Evolutionary conservation across 495 filamentous ascomycete genomes (phyloP), one percentile per base, ranked within the genome.

Genomic region (Pyrenula massariospora): DNA sequence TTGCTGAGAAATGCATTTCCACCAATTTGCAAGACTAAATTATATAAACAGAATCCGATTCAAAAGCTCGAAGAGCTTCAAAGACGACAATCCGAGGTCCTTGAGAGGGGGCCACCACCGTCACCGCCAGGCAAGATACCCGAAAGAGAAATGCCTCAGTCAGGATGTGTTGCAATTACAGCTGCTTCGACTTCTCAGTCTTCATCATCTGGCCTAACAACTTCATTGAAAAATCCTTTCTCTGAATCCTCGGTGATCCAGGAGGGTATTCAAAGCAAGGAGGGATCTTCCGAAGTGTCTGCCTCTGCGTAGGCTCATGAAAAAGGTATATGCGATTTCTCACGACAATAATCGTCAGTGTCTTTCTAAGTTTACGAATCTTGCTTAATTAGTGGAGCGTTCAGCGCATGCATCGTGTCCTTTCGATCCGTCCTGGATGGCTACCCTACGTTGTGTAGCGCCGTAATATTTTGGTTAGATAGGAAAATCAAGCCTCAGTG

Each of bases 31-130:
- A 8, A 19, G 20, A 8, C 8, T 19, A 8, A 52, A 52, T 52
- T 8, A 5, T 8, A 19, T 20, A 52, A 52, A 81, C 66, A 87
- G 84, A 83, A 93, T 70, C 88, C 88, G 36, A 68, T 75, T 49
- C 75, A 70, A 48, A 81, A 82, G 68, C 80, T 93, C 59, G 81
- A 87, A 65, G 79, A 85, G 69, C 75, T 93, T 55, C 79, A 77
- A 49, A 73, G 73, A 56, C 76, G 79, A 60, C 85, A 87, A 65
- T 78, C 74, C 51, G 80, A 82, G 57, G 70, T 77, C 36, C 68
- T 86, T 57, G 69, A 77, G 51, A 68, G 66, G 57, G 65, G 65
- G 24, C 63, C 66, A 42, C 22, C 56, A n/a, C 60, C 60, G 59
- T 60, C 60, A 55, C 53, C 53, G 10, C n/a, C n/a, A 52, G 19